Evolutionary conservation across 495 filamentous ascomycete genomes (phyloP).

Genomic region (Bathelium albidoporum): DNA sequence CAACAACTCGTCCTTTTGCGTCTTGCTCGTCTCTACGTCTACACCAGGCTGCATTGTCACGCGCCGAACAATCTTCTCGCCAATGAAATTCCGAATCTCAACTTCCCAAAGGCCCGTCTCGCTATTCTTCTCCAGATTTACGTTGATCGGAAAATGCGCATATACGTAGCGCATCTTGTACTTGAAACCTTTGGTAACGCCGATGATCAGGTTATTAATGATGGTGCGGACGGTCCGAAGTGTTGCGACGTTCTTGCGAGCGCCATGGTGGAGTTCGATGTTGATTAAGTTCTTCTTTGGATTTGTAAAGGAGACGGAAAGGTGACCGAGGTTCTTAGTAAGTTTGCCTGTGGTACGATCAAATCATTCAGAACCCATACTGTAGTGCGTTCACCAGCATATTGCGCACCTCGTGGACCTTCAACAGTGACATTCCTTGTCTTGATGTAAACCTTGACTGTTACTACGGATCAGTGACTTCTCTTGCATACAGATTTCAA

Average conservation of each 20-base stretch:
- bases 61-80: conserved; percentile 96
- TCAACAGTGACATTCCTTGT: conserved; percentile 91
- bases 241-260: conserved; percentile 92
- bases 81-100: conserved; percentile 99
- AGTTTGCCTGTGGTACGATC: conserved; percentile 58
- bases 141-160: conserved; percentile 99
- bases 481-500: not conserved
- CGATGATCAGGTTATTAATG: conserved; percentile 96
- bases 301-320: conserved; percentile 88
- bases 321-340: conserved; percentile 85
- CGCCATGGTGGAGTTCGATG: conserved; percentile 95
- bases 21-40: conserved; percentile 75
- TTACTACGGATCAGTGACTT: conserved; percentile 23
- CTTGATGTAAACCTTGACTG: conserved; percentile 94
- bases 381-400: conserved; percentile 60
- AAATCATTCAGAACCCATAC: conserved; percentile 39
- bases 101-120: conserved; percentile 82
- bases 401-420: conserved; percentile 67
- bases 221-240: conserved; percentile 94
- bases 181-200: conserved; percentile 97
- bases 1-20: conserved; percentile 93
- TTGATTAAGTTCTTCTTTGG: conserved; percentile 72
- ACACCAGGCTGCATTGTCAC: conserved; percentile 84
- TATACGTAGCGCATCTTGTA: conserved; percentile 99
- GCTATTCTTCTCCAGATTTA: conserved; percentile 92